Conservation (phyloP, 2,329 filamentous ascomycete species). For the Colletotrichum spinosum region DNA sequence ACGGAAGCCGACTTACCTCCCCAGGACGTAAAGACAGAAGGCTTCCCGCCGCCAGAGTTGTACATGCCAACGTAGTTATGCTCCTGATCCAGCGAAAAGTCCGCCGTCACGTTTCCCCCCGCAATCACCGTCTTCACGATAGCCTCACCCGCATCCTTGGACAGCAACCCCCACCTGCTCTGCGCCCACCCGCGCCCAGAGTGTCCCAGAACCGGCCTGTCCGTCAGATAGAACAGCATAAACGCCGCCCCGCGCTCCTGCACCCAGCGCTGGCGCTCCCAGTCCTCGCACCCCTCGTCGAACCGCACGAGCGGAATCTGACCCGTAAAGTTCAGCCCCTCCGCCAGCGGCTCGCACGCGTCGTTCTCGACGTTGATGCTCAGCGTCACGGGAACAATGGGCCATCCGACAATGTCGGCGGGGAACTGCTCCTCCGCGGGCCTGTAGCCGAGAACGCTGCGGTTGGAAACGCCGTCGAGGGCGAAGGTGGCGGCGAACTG, state of each 20-base stretch:
- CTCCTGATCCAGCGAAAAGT: slow-evolving; percentile 38
- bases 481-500: slow-evolving; percentile 40
- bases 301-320: slow-evolving; percentile 33
- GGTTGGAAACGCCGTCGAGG: slow-evolving; percentile 39
- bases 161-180: slow-evolving; percentile 28
- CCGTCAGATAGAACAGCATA: slow-evolving; percentile 49
- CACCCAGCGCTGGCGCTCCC: slow-evolving; percentile 45
- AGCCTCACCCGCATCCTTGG: slow-evolving; percentile 43
- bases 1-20: slow-evolving; percentile 22
- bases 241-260: slow-evolving; percentile 43
- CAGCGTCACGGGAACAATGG: slow-evolving; percentile 42
- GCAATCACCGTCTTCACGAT: slow-evolving; percentile 45
- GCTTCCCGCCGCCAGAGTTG: slow-evolving; percentile 49
- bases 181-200: slow-evolving; percentile 30
- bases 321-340: slow-evolving; percentile 23
- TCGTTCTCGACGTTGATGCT: slow-evolving; percentile 42
- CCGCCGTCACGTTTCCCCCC: slow-evolving; percentile 46
- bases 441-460: slow-evolving; percentile 42
- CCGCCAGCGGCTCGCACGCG: slow-evolving; percentile 40
- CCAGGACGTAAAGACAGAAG: slow-evolving; percentile 58
- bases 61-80: slow-evolving; percentile 32
- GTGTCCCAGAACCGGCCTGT: slow-evolving; percentile 35
- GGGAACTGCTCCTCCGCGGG: slow-evolving; percentile 40
- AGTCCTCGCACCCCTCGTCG: slow-evolving; percentile 29
- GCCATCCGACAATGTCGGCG: slow-evolving; percentile 39